These are phyloP conservation scores for Drechslerella coelobrocha DNA, from an alignment of 2,329 filamentous ascomycete species.

Conservation along the genomic window DNA sequence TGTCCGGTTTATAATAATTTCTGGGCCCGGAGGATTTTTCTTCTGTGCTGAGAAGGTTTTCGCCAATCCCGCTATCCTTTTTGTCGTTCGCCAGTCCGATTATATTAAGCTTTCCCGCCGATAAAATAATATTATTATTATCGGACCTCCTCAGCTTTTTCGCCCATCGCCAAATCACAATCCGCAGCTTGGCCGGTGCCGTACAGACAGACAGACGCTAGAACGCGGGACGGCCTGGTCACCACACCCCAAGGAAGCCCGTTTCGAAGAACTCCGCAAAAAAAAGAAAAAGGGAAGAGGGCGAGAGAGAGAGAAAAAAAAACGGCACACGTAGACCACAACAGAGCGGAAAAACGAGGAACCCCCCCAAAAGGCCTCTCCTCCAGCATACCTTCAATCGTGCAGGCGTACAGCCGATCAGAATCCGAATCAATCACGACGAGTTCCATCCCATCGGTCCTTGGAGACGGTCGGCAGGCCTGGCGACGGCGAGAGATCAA, in stretches of 20 bases:
- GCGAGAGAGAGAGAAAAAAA: neutral
- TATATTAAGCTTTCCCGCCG: conserved; percentile 9
- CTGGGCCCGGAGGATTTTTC: neutral
- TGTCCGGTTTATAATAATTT: neutral
- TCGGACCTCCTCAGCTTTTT: neutral
- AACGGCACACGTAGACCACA: conserved; percentile 33
- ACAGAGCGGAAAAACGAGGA: neutral
- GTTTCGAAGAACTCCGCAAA: conserved; percentile 7
- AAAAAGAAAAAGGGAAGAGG: conserved; percentile 6
- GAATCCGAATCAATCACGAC: conserved; percentile 1
- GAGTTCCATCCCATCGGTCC: neutral
- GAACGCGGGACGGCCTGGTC: conserved; percentile 30
- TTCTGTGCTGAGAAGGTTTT: conserved; percentile 20
- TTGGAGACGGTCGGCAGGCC: neutral
- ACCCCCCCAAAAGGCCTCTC: neutral
- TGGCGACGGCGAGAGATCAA: neutral
- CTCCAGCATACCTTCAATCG: neutral
- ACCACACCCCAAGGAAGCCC: conserved; percentile 11
- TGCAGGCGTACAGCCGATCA: too few relatives aligned
- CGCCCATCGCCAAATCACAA: neutral
- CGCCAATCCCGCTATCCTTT: conserved; percentile 9
- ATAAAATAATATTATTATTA: neutral
- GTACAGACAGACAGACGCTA: neutral
- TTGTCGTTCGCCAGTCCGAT: conserved; percentile 7
- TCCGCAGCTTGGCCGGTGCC: neutral